These are phyloP conservation scores for Psidium guajava DNA, from an alignment of 345 rosid genomes.

Conservation along the genomic window DNA sequence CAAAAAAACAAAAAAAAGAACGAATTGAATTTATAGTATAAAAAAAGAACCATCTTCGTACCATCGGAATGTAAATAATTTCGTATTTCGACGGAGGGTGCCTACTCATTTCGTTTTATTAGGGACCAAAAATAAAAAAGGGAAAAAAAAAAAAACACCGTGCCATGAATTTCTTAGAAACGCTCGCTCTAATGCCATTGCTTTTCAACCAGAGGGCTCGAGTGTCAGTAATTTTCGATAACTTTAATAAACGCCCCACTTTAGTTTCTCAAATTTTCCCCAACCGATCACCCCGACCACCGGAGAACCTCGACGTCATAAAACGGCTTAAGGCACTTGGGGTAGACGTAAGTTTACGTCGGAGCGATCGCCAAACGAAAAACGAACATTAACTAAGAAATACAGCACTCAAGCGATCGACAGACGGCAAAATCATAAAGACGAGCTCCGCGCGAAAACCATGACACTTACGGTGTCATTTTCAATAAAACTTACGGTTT, in stretches of 20 bases:
- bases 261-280: too few relatives aligned
- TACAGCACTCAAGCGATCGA: not conserved
- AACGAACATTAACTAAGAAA: not conserved
- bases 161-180: accelerated
- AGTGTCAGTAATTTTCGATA: too few relatives aligned
- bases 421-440: not conserved
- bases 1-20: too few relatives aligned
- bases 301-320: too few relatives aligned
- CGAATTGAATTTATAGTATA: not conserved
- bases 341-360: not conserved
- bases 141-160: too few relatives aligned
- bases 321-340: accelerated
- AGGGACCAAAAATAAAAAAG: too few relatives aligned
- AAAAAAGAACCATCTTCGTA: not conserved
- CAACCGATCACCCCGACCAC: too few relatives aligned
- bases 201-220: too few relatives aligned
- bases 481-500: too few relatives aligned
- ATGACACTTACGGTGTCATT: too few relatives aligned
- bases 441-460: too few relatives aligned
- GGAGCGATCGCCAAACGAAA: accelerated
- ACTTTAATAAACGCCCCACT: too few relatives aligned
- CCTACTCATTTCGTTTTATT: not conserved
- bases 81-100: not conserved
- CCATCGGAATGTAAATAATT: not conserved
- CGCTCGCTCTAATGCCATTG: accelerated